Conservation (phyloP, 169 alveolate genomes). For the Theileria orientalis region DNA sequence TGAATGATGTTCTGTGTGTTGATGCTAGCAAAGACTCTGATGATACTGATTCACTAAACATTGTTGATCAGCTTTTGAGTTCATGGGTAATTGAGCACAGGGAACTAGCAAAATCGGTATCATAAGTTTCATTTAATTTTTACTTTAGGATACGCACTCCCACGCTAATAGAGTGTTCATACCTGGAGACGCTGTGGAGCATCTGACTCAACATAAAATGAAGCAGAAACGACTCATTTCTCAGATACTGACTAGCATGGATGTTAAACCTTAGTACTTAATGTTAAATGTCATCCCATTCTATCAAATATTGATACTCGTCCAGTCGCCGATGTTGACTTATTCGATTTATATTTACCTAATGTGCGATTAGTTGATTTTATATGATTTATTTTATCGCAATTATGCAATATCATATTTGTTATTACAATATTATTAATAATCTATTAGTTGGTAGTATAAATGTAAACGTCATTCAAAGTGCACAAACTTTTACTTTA, state of each 20-base stretch:
- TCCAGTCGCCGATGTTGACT: not conserved
- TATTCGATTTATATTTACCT: not conserved
- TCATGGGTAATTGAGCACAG: not conserved
- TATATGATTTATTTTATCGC: too few relatives aligned
- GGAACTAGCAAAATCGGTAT: not conserved
- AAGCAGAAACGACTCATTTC: slow-evolving; percentile 40
- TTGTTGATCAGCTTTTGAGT: slow-evolving; percentile 5
- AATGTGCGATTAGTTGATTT: too few relatives aligned
- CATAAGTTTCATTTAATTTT: too few relatives aligned
- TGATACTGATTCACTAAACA: not conserved
- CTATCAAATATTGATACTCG: slow-evolving; percentile 23
- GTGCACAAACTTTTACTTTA: too few relatives aligned
- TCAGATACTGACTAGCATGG: slow-evolving; percentile 23
- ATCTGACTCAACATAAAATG: slow-evolving; percentile 5
- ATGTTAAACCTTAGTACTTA: slow-evolving; percentile 2
- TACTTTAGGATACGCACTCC: not conserved
- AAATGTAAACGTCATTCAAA: too few relatives aligned
- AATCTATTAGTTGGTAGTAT: too few relatives aligned
- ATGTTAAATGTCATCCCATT: slow-evolving; percentile 1
- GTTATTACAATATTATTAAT: too few relatives aligned
- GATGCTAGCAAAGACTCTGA: not conserved
- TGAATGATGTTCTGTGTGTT: too few relatives aligned
- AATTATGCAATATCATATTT: too few relatives aligned
- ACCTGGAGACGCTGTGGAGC: slow-evolving; percentile 39
- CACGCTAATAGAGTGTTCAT: slow-evolving; percentile 9